Conservation (phyloP, 805 yeast genomes). For the Lachancea nothofagi region DNA sequence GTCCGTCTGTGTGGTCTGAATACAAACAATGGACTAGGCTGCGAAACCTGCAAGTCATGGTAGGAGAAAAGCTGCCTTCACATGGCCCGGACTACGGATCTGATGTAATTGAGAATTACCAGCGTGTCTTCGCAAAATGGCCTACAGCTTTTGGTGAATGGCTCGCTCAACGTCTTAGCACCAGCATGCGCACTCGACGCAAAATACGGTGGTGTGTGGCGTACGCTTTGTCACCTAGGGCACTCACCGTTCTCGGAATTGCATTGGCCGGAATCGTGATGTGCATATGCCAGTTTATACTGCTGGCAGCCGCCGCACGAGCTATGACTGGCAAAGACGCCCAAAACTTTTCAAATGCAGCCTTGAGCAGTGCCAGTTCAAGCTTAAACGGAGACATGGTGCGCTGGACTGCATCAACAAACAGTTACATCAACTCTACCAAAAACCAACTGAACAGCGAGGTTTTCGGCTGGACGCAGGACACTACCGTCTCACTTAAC, state of each 20-base stretch:
- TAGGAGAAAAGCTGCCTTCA: neutral
- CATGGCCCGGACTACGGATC: neutral
- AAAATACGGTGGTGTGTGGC: conserved; percentile 36
- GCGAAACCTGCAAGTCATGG: neutral
- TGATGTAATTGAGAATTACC: conserved; percentile 22
- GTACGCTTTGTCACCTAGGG: conserved; percentile 47
- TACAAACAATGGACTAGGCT: conserved; percentile 44
- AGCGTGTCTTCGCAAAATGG: conserved; percentile 20
- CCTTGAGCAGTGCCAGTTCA: conserved; percentile 9
- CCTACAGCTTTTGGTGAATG: conserved; percentile 20
- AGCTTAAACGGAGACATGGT: conserved; percentile 32
- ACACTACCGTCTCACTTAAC: conserved; percentile 54
- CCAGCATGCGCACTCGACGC: conserved; percentile 12
- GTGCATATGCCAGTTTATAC: conserved; percentile 47
- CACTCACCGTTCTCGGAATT: conserved; percentile 45
- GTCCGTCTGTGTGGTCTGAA: conserved; percentile 44
- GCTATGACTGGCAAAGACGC: conserved; percentile 6
- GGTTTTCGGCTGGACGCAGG: conserved; percentile 59
- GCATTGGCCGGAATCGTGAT: conserved; percentile 54
- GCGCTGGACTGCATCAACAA: conserved; percentile 54
- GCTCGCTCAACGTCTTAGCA: conserved; percentile 10
- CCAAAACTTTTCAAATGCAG: conserved; percentile 3
- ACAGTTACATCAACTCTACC: conserved; percentile 43
- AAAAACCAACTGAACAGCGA: conserved; percentile 54
- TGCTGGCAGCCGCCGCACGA: conserved; percentile 33